These are phyloP conservation scores for Boletus subcaerulescens DNA, from an alignment of 768 basidiomycete genomes.

Conservation along the genomic window DNA sequence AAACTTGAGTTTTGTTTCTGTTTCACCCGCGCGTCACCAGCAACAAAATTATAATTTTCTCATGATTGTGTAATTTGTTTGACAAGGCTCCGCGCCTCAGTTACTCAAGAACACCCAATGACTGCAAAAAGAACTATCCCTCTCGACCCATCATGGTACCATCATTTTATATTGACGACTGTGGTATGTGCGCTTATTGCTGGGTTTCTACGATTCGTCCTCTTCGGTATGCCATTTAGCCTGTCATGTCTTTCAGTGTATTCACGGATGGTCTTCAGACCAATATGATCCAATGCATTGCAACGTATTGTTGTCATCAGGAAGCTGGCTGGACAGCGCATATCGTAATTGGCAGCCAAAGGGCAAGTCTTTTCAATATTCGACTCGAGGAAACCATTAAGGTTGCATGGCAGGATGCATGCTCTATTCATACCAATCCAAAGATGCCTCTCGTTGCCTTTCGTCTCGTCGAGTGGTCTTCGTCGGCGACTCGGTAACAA, in stretches of 20 bases:
- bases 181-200: constrained; percentile 40
- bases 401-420: constrained; percentile 63
- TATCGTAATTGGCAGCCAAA: constrained; percentile 85
- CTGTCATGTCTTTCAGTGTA: background rate
- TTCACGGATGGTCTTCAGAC: constrained; percentile 42
- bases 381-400: constrained; percentile 3
- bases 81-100: too few species aligned
- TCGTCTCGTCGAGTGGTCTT: constrained; percentile 64
- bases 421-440: constrained; percentile 59
- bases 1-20: too few species aligned
- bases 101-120: constrained; percentile 10
- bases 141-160: constrained; percentile 49
- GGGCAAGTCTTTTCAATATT: constrained; percentile 41
- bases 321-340: constrained; percentile 72
- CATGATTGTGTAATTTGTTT: too few species aligned
- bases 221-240: constrained; percentile 40
- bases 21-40: too few species aligned
- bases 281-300: constrained; percentile 73
- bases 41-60: too few species aligned
- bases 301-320: constrained; percentile 62
- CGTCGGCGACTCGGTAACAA: constrained; percentile 81
- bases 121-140: constrained; percentile 29
- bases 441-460: constrained; percentile 55
- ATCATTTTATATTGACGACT: constrained; percentile 42
- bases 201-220: constrained; percentile 41